Evolutionary conservation across 768 basidiomycete genomes (phyloP).

Genomic region (Xerocomellus intermedius): DNA sequence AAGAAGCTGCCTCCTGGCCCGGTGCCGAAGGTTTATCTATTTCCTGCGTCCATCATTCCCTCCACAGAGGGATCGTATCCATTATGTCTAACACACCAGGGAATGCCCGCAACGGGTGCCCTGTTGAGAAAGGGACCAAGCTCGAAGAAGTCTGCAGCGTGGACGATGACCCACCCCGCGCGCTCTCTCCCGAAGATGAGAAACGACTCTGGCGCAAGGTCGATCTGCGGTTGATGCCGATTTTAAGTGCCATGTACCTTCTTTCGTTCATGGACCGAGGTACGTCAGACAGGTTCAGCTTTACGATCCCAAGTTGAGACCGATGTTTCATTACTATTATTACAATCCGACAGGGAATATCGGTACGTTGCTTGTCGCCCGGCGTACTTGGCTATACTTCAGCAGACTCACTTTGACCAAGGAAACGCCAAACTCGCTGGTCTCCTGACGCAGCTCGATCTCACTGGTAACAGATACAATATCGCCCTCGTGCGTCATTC

Average conservation of each 20-base stretch:
- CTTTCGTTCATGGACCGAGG: constrained; percentile 66
- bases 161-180: background rate
- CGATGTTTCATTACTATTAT: background rate
- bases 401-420: background rate
- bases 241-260: constrained; percentile 58
- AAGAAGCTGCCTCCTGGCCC: too few species aligned
- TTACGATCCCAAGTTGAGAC: background rate
- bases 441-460: constrained; percentile 50
- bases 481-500: constrained; percentile 53
- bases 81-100: background rate
- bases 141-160: background rate
- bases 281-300: constrained; percentile 17
- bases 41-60: too few species aligned
- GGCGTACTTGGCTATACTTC: background rate
- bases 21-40: background rate
- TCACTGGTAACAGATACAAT: constrained; percentile 62
- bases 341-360: constrained; percentile 47
- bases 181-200: constrained; percentile 41
- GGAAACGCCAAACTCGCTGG: constrained; percentile 72
- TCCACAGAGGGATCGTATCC: background rate
- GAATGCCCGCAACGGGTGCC: background rate
- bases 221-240: constrained; percentile 56
- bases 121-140: background rate
- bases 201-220: constrained; percentile 56
- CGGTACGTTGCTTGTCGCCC: constrained; percentile 33